Evolutionary conservation across 176 grass and related monocot species (phyloP).

Genomic region (Avena atlantica): DNA sequence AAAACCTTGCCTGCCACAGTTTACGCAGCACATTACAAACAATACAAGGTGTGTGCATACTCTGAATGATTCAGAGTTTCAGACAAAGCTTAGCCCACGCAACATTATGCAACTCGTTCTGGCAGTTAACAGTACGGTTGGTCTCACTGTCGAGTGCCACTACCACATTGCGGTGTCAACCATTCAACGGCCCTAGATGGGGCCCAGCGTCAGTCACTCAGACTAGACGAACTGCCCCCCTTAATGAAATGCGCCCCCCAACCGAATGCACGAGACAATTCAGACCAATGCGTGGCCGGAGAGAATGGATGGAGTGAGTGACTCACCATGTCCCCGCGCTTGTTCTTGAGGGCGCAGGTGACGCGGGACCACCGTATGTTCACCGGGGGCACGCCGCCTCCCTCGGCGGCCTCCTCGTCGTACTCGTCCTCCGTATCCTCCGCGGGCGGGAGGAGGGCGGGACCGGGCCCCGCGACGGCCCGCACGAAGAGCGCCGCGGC

Average conservation of each 20-base stretch:
- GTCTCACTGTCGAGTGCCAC: not conserved
- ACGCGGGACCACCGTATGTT: conserved; percentile 71
- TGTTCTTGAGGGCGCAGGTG: conserved; percentile 84
- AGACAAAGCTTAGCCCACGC: not conserved
- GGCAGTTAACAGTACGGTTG: not conserved
- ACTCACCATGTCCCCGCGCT: conserved; percentile 69
- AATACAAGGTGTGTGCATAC: not conserved
- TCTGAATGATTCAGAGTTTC: not conserved
- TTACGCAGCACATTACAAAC: not conserved
- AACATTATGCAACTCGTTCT: not conserved
- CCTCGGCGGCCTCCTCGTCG: conserved; percentile 42
- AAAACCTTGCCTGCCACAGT: conserved; percentile 68
- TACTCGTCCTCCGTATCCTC: conserved; percentile 47
- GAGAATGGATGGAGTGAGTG: not conserved
- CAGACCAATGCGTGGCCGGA: not conserved
- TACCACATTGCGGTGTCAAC: not conserved
- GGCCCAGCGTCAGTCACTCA: not conserved
- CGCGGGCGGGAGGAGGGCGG: conserved; percentile 51
- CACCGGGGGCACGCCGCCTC: conserved; percentile 57
- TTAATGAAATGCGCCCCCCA: not conserved
- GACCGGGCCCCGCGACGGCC: conserved; percentile 59
- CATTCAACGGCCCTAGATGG: not conserved
- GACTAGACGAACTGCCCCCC: not conserved
- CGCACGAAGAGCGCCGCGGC: conserved; percentile 80
- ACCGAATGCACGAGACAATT: not conserved